Base-by-base conservation (phyloP, 805 yeast species). In the Cyberlindnera petersonii region DNA sequence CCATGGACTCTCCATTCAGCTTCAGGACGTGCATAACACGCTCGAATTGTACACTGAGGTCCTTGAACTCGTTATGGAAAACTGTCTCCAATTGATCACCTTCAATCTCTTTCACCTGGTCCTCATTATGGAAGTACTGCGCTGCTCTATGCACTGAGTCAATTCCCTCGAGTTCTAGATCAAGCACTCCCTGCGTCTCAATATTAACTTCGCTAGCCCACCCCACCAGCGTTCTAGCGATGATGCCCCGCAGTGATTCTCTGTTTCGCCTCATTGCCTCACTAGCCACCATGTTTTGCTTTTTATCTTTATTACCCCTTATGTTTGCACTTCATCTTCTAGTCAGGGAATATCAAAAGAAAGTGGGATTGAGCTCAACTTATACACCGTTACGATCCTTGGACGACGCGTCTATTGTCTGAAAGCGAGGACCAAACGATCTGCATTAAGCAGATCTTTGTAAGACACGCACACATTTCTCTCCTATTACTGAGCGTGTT, bases 111-210 rank as follows among this genome's bases (percentile, higher is more conserved):
- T 22, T n/a, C 24, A 28, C 9, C n/a, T 6, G 26, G 11, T 21
- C 24, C 5, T 16, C 24, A 11, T 24, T 16, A 5, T 14, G 18
- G 37, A 11, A 26, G 8, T 24, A 26, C 22, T 18, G 6, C n/a
- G 37, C 31, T 6, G 37, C 37, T 6, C n/a, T 21, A 9, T 33
- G 37, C 13, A 33, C 6, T 7, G 26, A 17, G 9, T 33, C 37
- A 11, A 33, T 33, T 13, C 24, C 26, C 9, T 19, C 7, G 17
- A 33, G 29, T 9, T 30, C 37, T 6, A 14, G 6, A 19, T 33
- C 37, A 11, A 33, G 20, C 28, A 17, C 28, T 6, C 5, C 17
- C 26, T 33, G 37, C 9, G 19, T 24, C 14, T 26, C 37, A 30
- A 30, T 26, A 23, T 32, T 32, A 20, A 17, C 29, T 3, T 13